These are phyloP conservation scores for Gaertneriomyces sp. DNA, from an alignment of 192 early-diverging fungal species.

Conservation along the genomic window DNA sequence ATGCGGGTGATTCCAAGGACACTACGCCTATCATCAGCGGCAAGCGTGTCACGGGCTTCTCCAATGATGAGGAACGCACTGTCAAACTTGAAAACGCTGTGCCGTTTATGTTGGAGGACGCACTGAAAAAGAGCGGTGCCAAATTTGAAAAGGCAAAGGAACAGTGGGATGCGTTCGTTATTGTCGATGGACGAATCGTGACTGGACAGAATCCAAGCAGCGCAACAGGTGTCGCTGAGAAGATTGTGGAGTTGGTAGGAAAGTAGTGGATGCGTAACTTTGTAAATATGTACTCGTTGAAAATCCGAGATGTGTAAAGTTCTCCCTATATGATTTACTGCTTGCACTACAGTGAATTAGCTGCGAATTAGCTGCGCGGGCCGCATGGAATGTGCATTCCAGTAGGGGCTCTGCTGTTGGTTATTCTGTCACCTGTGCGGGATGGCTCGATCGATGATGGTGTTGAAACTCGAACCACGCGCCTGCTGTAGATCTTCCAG, in stretches of 20 bases:
- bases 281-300: too few relatives aligned
- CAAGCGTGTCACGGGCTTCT: slow-evolving; percentile 69
- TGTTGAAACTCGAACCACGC: too few relatives aligned
- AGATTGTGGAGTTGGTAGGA: not conserved
- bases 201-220: slow-evolving; percentile 63
- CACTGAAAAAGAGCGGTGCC: slow-evolving; percentile 44
- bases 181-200: slow-evolving; percentile 62
- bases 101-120: slow-evolving; percentile 29
- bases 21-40: slow-evolving; percentile 53
- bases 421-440: too few relatives aligned
- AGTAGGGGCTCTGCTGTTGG: too few relatives aligned
- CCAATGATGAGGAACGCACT: slow-evolving; percentile 61
- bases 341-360: too few relatives aligned
- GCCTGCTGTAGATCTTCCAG: too few relatives aligned
- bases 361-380: too few relatives aligned
- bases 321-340: too few relatives aligned
- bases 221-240: not conserved
- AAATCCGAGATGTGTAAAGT: too few relatives aligned
- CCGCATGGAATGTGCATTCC: too few relatives aligned
- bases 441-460: too few relatives aligned
- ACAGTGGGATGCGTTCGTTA: slow-evolving; percentile 43
- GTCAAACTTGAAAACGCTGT: slow-evolving; percentile 42
- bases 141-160: slow-evolving; percentile 48
- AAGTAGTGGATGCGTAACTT: too few relatives aligned
- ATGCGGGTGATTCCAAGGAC: slow-evolving; percentile 33